Conservation (phyloP, 352 stramenopile genomes). For the Plasmopara halstedii region DNA sequence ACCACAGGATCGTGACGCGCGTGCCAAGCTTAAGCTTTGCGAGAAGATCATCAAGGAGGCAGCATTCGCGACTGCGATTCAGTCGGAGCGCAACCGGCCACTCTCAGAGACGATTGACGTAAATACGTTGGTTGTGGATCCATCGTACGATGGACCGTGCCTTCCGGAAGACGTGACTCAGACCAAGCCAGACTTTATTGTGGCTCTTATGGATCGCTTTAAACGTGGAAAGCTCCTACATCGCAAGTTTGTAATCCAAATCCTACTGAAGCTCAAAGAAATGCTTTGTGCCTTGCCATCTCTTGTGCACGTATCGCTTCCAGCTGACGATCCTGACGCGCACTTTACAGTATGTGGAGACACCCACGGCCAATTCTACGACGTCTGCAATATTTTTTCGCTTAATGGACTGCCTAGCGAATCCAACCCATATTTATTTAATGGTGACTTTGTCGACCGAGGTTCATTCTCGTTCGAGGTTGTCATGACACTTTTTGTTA, state of each 20-base stretch:
- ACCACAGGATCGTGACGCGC: constrained; percentile 90
- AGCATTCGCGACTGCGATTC: constrained; percentile 95
- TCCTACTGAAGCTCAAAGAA: constrained; percentile 90
- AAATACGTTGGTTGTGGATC: constrained; percentile 71
- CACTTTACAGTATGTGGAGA: constrained; percentile 97
- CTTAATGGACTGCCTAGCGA: constrained; percentile 94
- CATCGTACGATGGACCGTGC: constrained; percentile 69
- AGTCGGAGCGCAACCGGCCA: constrained; percentile 89
- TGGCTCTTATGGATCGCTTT: constrained; percentile 93
- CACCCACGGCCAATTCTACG: constrained; percentile 99
- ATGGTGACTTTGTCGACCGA: constrained; percentile 99
- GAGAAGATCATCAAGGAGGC: constrained; percentile 96
- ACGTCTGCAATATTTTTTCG: constrained; percentile 99
- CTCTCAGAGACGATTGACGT: constrained; percentile 91
- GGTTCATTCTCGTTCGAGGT: constrained; percentile 98
- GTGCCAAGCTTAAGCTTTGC: constrained; percentile 92
- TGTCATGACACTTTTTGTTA: constrained; percentile 95
- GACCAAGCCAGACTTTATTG: constrained; percentile 81
- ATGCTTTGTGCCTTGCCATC: constrained; percentile 87
- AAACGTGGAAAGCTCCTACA: constrained; percentile 96
- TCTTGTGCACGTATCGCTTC: constrained; percentile 82
- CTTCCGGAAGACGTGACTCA: constrained; percentile 46
- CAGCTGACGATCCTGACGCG: constrained; percentile 36
- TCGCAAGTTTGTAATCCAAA: constrained; percentile 96
- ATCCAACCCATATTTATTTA: constrained; percentile 98